Evolutionary conservation across 257 asterid species (phyloP).

Genomic region (Przewalskia tangutica): DNA sequence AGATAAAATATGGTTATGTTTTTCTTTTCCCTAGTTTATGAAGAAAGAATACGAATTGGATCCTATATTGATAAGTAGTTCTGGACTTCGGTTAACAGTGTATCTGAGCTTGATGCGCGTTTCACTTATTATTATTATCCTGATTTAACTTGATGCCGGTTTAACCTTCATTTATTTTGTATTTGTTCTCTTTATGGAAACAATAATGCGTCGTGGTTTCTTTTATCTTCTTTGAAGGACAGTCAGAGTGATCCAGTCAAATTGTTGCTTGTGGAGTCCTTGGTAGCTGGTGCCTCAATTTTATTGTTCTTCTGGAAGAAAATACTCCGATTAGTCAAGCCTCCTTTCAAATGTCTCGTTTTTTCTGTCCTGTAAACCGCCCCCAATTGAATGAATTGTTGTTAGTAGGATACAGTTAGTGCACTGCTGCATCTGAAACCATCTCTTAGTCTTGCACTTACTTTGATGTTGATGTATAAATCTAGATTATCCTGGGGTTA

Average conservation of each 20-base stretch:
- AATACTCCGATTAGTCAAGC: background rate
- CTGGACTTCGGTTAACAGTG: background rate
- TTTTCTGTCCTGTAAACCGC: background rate
- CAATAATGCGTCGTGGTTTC: background rate
- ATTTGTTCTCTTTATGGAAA: background rate
- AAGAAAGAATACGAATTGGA: background rate
- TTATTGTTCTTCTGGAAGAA: background rate
- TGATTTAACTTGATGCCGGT: background rate
- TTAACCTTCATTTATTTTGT: background rate
- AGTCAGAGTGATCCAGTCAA: background rate
- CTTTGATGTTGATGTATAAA: background rate
- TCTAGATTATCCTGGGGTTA: background rate
- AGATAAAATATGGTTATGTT: background rate
- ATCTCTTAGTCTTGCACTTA: too few species aligned
- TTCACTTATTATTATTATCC: background rate
- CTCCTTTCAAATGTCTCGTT: background rate
- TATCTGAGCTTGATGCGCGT: background rate
- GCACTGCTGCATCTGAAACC: too few species aligned
- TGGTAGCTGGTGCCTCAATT: background rate
- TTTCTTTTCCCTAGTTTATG: background rate
- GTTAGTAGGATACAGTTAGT: too few species aligned
- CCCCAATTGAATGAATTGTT: too few species aligned
- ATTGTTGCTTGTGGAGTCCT: conserved; percentile 1
- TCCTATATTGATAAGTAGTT: background rate
- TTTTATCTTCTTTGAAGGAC: background rate